Percentiles rank a stretch among this genome's conserved stretches.
phyloP scores from a whole-genome alignment of 139 green algal species.

The Ettlia oleoabundans region DNA sequence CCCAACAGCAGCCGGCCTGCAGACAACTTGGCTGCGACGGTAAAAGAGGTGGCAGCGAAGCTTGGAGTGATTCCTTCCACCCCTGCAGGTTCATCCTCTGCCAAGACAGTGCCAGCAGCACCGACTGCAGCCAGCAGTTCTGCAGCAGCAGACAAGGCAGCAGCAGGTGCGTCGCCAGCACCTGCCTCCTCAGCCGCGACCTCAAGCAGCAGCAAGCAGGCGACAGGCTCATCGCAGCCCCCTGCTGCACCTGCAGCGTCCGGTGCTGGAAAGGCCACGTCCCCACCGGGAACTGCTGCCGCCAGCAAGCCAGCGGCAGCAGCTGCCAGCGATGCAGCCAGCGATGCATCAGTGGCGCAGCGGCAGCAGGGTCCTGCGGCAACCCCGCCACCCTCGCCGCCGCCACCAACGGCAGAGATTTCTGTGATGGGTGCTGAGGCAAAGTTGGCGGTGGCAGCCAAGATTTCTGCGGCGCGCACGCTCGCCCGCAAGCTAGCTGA shows the following conservation, averaged over 20 bases:
- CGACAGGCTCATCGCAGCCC: neutral
- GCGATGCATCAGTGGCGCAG: neutral
- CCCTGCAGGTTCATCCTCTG: neutral
- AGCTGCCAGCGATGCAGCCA: neutral
- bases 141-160: neutral
- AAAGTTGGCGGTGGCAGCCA: constrained; percentile 49
- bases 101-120: neutral
- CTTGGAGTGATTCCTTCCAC: neutral
- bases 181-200: no score
- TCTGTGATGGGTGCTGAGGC: constrained; percentile 12
- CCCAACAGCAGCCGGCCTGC: neutral
- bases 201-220: neutral
- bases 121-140: neutral
- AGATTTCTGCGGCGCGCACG: constrained; percentile 72
- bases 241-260: no score
- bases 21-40: neutral
- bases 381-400: neutral
- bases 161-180: neutral
- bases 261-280: no score
- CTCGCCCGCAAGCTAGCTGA: constrained; percentile 82
- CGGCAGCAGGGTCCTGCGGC: neutral
- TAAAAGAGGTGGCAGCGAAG: neutral
- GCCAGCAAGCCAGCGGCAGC: neutral
- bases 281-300: no score
- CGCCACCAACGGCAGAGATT: neutral